Evolutionary conservation across 148 eudicot species (phyloP), one percentile per base, ranked within the genome.

Genomic region (Vaccinium myrtillus): DNA sequence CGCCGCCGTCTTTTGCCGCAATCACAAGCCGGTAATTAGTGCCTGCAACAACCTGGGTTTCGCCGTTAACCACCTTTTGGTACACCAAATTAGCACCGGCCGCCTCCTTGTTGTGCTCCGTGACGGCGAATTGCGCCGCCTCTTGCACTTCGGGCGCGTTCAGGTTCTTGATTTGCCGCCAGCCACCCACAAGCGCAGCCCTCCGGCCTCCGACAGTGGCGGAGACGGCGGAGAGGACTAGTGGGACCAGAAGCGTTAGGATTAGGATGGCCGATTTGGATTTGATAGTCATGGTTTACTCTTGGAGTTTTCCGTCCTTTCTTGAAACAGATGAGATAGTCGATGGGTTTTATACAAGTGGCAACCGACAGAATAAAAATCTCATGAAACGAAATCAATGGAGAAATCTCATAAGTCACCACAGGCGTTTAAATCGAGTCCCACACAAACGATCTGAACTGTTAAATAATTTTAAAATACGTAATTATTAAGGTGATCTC

Each of bases 11-110:
- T 49, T 76, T 85, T 13, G 94, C 96, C 19, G 84, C 16, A 51
- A 93, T 83, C 8, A 67, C 51, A 0, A 93, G 86, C 30, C 81
- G 79, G 83, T 90, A 93, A 82, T 90, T 89, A 10, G 50, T 85
- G 18, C 96, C 96, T 5, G 92, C 80, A 3, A 91, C 94, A 48
- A 88, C 94, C 67, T 92, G 94, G 0, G 81, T 75, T 74, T 89
- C 88, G 2, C 91, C 96, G 46, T 63, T 82, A 2, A 89, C 63
- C 46, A 90, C 85, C 9, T 39, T 79, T 8, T n/a, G 80, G 74
- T 59, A 84, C 19, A 4, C 30, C 23, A 89, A 86, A 10, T 75
- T 30, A n/a, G 55, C 25, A 4, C 77, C 77, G 1, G 61, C 65
- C 78, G 61, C 65, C 78, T 88, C 27, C 71, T 77, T 78, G 90